phyloP scores from a whole-genome alignment of 179 eudicot genomes.

The Silene vulgaris region DNA sequence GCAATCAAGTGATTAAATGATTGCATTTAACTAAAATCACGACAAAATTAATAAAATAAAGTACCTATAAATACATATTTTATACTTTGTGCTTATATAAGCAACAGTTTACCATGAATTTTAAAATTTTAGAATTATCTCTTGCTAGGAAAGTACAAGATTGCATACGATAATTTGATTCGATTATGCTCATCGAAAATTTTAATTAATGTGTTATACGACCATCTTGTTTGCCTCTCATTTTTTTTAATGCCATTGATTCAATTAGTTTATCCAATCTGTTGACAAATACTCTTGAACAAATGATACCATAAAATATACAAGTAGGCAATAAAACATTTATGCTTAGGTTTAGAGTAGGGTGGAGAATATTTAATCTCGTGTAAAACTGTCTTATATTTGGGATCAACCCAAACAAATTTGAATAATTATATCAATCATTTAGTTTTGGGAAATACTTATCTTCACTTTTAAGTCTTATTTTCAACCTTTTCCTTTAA shows the following conservation, averaged over 20 bases:
- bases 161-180: constrained; percentile 14
- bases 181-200: not conserved
- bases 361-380: no score
- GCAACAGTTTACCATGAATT: not conserved
- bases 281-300: constrained; percentile 5
- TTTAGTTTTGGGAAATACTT: no score
- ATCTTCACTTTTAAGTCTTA: no score
- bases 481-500: no score
- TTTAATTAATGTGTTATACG: not conserved
- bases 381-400: no score
- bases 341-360: not conserved
- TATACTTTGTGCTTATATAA: not conserved
- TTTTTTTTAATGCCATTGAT: not conserved
- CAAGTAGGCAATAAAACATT: not conserved
- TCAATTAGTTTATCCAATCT: not conserved
- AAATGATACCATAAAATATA: not conserved
- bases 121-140: not conserved
- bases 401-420: no score
- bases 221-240: not conserved
- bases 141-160: not conserved
- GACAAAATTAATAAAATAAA: not conserved
- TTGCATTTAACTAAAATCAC: not conserved
- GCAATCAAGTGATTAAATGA: not conserved
- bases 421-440: no score
- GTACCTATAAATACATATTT: not conserved